Evolutionary conservation across 2,329 filamentous ascomycete genomes (phyloP).

Genomic region (Trichoderma sp.): DNA sequence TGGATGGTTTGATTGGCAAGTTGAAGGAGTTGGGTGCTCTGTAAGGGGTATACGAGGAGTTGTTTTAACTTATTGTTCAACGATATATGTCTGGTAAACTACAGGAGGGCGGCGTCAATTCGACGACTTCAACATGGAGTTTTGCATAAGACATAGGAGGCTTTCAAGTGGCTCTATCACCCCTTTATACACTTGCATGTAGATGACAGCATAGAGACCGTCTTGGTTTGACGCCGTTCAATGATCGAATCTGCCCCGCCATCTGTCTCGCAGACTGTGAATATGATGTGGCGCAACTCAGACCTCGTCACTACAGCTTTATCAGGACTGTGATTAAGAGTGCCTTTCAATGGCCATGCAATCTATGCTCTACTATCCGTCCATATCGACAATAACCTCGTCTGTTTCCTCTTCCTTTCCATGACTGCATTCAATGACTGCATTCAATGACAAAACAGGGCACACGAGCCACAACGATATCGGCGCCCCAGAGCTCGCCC

Average conservation of each 20-base stretch:
- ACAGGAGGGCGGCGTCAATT: not conserved
- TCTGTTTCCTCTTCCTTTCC: not conserved
- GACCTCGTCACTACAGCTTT: too few species aligned
- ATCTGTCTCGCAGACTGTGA: not conserved
- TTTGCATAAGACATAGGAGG: not conserved
- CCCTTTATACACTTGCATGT: not conserved
- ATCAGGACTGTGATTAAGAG: not conserved
- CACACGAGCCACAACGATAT: slow-evolving; percentile 23
- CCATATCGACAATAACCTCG: not conserved
- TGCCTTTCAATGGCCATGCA: not conserved
- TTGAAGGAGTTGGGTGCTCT: slow-evolving; percentile 94
- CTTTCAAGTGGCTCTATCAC: not conserved
- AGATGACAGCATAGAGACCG: not conserved
- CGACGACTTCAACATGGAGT: not conserved
- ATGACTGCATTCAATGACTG: not conserved
- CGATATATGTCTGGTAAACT: not conserved
- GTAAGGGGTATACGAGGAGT: slow-evolving; percentile 47
- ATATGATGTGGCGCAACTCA: not conserved
- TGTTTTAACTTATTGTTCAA: not conserved
- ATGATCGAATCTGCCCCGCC: not conserved
- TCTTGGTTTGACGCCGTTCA: too few species aligned
- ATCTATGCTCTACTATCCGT: not conserved
- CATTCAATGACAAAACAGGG: slow-evolving; percentile 13
- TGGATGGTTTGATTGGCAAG: slow-evolving; percentile 90
- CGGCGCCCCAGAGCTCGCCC: slow-evolving; percentile 24